phyloP scores from a whole-genome alignment of 1,284 basidiomycete species.

The Laetiporus sulphureus region DNA sequence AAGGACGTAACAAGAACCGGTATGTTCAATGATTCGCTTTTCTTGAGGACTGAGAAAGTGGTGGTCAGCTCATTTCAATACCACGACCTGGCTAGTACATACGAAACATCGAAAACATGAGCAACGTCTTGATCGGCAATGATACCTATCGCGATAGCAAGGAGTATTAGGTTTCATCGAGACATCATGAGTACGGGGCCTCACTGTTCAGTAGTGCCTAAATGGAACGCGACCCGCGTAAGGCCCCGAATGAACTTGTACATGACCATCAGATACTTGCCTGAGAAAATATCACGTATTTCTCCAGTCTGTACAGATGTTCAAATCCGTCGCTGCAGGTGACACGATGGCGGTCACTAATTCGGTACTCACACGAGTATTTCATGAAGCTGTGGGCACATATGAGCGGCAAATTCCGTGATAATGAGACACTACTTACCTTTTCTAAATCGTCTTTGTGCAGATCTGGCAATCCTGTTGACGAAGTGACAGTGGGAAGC shows the following conservation, averaged over 20 bases:
- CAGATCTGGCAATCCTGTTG: conserved; percentile 19
- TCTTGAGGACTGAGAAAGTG: conserved; percentile 31
- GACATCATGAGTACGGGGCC: conserved; percentile 12
- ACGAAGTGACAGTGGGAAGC: conserved; percentile 5
- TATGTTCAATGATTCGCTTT: conserved; percentile 54
- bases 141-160: conserved; percentile 33
- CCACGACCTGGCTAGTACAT: too few relatives aligned
- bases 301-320: conserved; percentile 42
- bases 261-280: conserved; percentile 24
- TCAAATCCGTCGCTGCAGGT: too few relatives aligned
- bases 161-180: too few relatives aligned
- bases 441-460: conserved; percentile 37
- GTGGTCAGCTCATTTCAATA: too few relatives aligned
- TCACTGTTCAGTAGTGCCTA: conserved; percentile 50
- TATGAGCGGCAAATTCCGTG: background rate
- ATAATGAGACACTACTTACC: conserved; percentile 22
- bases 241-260: background rate
- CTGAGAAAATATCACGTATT: conserved; percentile 59
- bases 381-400: conserved; percentile 8
- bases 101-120: conserved; percentile 52
- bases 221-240: background rate
- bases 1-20: conserved; percentile 57
- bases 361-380: conserved; percentile 47
- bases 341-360: too few relatives aligned
- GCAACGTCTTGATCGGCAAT: conserved; percentile 38